Percentiles rank a stretch among this genome's conserved stretches.
Evolutionary conservation across 176 grass and related monocot genomes (phyloP).

Genomic region (Zea mays): DNA sequence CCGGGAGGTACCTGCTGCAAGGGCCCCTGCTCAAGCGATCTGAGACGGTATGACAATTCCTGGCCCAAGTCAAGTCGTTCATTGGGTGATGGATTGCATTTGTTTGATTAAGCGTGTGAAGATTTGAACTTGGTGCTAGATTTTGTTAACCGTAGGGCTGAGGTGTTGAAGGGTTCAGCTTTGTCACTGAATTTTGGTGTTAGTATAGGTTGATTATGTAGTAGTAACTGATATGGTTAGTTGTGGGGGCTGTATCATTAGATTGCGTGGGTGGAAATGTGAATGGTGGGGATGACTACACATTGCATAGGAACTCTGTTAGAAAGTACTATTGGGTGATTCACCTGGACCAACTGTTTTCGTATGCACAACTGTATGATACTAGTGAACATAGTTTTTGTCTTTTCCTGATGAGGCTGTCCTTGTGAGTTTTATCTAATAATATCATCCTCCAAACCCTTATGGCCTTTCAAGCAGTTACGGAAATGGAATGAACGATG

Average conservation of each 20-base stretch:
- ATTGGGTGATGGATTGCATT: neutral
- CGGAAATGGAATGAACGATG: conserved; percentile 97
- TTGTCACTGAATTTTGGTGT: conserved; percentile 17
- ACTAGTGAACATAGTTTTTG: neutral
- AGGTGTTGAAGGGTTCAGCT: neutral
- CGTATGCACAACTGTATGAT: neutral
- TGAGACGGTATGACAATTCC: conserved; percentile 68
- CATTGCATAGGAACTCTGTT: neutral
- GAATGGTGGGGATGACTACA: conserved; percentile 6
- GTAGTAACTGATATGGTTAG: conserved; percentile 1
- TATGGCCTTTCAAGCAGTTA: conserved; percentile 54
- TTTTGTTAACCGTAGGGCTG: conserved; percentile 17
- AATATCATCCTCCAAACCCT: conserved; percentile 12
- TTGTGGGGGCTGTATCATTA: neutral
- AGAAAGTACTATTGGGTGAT: neutral
- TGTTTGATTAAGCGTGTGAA: neutral
- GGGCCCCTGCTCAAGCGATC: conserved; percentile 94
- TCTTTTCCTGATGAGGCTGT: neutral
- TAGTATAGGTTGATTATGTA: neutral
- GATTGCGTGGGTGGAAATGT: conserved; percentile 1
- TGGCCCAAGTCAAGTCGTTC: neutral
- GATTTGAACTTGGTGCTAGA: neutral
- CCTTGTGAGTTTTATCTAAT: neutral
- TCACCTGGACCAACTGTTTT: neutral
- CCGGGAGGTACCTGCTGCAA: conserved; percentile 90